phyloP scores from a whole-genome alignment of 768 basidiomycete genomes.

The Cystobasidium onofrii region DNA sequence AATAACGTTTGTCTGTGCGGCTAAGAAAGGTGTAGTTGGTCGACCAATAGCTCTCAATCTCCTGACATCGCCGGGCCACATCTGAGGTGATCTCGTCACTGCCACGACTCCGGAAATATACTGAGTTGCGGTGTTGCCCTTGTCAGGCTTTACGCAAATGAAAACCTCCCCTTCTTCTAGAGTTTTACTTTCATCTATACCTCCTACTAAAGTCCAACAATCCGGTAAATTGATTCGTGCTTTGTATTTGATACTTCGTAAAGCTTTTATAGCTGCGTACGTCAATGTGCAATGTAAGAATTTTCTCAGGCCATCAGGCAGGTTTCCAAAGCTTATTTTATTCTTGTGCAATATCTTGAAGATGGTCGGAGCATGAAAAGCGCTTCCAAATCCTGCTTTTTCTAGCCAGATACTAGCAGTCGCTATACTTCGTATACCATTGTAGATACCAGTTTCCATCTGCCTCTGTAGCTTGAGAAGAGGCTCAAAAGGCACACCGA shows the following conservation, averaged over 20 bases:
- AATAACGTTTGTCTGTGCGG: neutral
- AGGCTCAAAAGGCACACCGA: neutral
- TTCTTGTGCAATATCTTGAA: neutral
- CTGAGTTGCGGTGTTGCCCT: neutral
- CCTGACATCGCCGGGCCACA: neutral
- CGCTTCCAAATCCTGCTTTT: neutral
- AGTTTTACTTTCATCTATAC: neutral
- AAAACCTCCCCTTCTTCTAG: neutral
- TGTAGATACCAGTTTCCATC: neutral
- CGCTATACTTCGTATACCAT: neutral
- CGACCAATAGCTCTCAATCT: neutral
- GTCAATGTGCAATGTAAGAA: neutral
- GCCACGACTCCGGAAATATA: neutral
- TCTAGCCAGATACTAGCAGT: neutral
- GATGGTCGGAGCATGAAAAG: neutral
- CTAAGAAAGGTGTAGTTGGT: neutral
- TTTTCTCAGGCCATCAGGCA: neutral
- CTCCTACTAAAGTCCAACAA: neutral
- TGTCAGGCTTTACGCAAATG: neutral
- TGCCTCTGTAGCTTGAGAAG: neutral
- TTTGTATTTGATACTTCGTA: neutral
- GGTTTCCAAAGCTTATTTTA: neutral
- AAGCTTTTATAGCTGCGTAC: neutral
- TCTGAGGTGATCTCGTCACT: neutral
- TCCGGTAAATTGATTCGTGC: neutral